Percentiles rank a stretch among this genome's conserved stretches.
These are phyloP conservation scores for Tricholoma furcatifolium DNA, from an alignment of 768 basidiomycete genomes.

Conservation along the genomic window DNA sequence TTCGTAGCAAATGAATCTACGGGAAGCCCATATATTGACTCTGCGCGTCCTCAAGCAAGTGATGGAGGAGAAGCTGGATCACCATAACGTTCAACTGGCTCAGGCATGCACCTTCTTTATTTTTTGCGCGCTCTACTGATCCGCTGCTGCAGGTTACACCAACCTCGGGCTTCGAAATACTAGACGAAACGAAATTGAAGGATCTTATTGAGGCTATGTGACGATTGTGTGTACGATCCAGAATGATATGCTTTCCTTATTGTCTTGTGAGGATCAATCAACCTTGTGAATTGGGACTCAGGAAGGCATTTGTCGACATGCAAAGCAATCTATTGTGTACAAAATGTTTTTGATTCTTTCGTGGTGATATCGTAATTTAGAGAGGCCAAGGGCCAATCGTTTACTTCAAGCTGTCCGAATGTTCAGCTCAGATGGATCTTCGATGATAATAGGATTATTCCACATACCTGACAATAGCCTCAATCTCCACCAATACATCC, in stretches of 20 bases:
- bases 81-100: constrained; percentile 97
- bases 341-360: constrained; percentile 7
- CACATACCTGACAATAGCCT: constrained; percentile 77
- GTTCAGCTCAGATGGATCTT: neutral
- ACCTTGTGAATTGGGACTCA: neutral
- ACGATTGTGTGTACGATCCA: constrained; percentile 20
- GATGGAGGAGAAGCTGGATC: constrained; percentile 99
- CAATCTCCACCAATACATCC: constrained; percentile 91
- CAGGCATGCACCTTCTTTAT: constrained; percentile 54
- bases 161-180: constrained; percentile 83
- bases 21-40: constrained; percentile 84
- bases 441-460: neutral
- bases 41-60: constrained; percentile 95
- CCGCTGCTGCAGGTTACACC: constrained; percentile 63
- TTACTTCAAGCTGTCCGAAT: constrained; percentile 32
- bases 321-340: constrained; percentile 4
- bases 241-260: constrained; percentile 5
- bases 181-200: constrained; percentile 79
- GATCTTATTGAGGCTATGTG: constrained; percentile 84
- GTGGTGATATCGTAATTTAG: constrained; percentile 7
- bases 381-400: neutral
- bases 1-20: constrained; percentile 84
- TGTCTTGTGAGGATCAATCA: no score
- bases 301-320: neutral
- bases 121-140: neutral